A percentile compares a stretch with the other conserved stretches of the same genome.
phyloP scores from a whole-genome alignment of 2,329 filamentous ascomycete genomes.

The Cucurbitaria berberidis region DNA sequence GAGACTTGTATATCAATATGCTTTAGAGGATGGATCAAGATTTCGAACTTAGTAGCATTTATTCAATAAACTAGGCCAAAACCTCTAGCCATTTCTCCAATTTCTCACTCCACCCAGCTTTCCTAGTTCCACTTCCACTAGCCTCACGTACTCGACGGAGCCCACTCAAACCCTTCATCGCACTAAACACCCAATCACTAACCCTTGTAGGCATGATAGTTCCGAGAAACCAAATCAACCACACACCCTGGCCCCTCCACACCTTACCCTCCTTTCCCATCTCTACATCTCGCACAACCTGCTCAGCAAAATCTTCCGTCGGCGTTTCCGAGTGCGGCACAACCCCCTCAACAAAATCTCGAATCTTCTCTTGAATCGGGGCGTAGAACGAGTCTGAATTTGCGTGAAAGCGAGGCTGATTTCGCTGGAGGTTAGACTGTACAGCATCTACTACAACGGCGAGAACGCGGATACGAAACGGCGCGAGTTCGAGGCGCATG shows the following conservation, averaged over 20 bases:
- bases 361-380: slow-evolving; percentile 1
- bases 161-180: not conserved
- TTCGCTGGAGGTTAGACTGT: slow-evolving; percentile 4
- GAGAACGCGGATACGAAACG: slow-evolving; percentile 23
- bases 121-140: not conserved
- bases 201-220: not conserved
- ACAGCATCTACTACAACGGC: slow-evolving; percentile 20
- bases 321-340: not conserved
- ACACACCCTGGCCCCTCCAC: not conserved
- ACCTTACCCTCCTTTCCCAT: not conserved
- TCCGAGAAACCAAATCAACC: not conserved
- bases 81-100: not conserved
- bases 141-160: not conserved
- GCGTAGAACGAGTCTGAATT: slow-evolving; percentile 2
- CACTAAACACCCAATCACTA: not conserved
- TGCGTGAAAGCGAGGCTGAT: not conserved
- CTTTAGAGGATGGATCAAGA: not conserved
- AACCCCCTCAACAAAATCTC: not conserved
- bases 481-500: slow-evolving; percentile 24
- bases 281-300: not conserved
- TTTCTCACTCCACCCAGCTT: not conserved
- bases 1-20: no score
- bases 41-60: no score
- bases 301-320: not conserved
- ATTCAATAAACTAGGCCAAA: not conserved